A percentile compares a stretch with the other conserved stretches of the same genome.
phyloP scores from a whole-genome alignment of 1,284 basidiomycete genomes.

The Apiotrichum sp. region DNA sequence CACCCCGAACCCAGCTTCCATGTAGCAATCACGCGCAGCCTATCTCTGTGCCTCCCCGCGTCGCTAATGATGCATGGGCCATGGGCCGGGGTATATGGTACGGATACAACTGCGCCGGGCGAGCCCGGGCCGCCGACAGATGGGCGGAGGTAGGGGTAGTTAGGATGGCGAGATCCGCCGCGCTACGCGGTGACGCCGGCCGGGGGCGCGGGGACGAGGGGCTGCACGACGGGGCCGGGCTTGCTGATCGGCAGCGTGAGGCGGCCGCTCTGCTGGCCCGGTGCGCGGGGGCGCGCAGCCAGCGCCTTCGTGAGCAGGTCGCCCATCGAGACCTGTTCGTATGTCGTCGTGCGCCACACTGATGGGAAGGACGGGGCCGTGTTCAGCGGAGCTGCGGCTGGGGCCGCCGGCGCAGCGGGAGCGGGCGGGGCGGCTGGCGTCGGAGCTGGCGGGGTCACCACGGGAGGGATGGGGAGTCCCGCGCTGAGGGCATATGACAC shows the following conservation, averaged over 20 bases:
- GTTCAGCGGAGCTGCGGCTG: conserved; percentile 1
- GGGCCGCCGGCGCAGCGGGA: background rate
- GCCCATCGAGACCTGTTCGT: conserved; percentile 30
- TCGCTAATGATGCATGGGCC: too few species aligned
- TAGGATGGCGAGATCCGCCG: too few species aligned
- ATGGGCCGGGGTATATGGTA: too few species aligned
- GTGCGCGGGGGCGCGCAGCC: conserved; percentile 25
- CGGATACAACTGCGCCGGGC: too few species aligned
- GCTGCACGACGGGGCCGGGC: background rate
- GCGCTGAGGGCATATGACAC: conserved; percentile 2
- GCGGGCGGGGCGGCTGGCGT: background rate
- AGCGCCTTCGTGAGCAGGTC: conserved; percentile 36
- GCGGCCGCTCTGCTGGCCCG: background rate
- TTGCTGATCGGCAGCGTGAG: conserved; percentile 1
- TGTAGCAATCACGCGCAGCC: too few species aligned
- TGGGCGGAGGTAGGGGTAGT: background rate
- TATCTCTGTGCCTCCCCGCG: too few species aligned
- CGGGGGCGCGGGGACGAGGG: background rate
- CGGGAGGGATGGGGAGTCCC: background rate
- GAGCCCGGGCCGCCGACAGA: too few species aligned
- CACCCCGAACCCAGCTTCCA: too few species aligned
- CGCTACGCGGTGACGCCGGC: background rate
- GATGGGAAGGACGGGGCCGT: conserved; percentile 2
- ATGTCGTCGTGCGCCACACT: conserved; percentile 25
- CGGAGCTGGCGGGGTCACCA: background rate